These are phyloP conservation scores for Lycium barbarum DNA, from an alignment of 257 asterid species.

Conservation along the genomic window DNA sequence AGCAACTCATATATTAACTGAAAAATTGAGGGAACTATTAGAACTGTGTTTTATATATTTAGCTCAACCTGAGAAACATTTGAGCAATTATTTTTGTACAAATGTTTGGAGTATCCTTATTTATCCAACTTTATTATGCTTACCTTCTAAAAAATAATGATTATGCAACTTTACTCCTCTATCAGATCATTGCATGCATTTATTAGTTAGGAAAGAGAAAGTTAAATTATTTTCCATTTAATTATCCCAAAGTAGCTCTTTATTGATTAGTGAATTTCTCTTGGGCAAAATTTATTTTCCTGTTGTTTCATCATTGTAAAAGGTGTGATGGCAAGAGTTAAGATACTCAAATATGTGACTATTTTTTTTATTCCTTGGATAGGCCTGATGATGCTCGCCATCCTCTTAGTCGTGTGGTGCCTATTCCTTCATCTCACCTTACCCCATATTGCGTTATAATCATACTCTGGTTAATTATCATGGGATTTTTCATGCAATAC, in stretches of 20 bases:
- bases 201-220: too few species aligned
- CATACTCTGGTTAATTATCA: constrained; percentile 46
- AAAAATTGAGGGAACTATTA: neutral
- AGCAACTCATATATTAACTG: constrained; percentile 19
- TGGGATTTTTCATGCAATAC: constrained; percentile 76
- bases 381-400: constrained; percentile 80
- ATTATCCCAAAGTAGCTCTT: too few species aligned
- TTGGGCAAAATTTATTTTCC: too few species aligned
- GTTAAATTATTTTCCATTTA: too few species aligned
- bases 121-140: too few species aligned
- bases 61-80: too few species aligned
- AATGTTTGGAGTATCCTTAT: neutral
- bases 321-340: too few species aligned
- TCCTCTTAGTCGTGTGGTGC: constrained; percentile 74
- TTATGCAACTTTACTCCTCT: neutral
- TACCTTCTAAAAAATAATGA: too few species aligned
- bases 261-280: too few species aligned
- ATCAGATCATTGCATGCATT: neutral
- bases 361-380: constrained; percentile 28
- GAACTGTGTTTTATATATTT: neutral
- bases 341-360: neutral
- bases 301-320: too few species aligned
- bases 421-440: constrained; percentile 61
- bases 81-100: too few species aligned
- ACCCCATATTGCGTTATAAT: constrained; percentile 62